Conservation (phyloP, 768 basidiomycete species). For the Butyriboletus loyo region DNA sequence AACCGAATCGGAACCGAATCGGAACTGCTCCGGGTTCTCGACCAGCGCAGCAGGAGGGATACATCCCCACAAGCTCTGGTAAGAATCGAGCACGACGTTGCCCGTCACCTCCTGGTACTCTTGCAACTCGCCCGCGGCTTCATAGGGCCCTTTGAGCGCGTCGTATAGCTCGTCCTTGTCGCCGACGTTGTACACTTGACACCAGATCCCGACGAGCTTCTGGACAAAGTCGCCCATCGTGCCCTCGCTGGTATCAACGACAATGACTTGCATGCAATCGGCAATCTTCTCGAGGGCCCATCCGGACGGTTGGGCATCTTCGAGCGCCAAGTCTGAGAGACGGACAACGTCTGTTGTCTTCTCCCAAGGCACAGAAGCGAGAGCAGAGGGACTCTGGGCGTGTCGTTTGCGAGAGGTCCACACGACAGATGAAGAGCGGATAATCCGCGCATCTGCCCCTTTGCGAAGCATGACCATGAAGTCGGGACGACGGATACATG, state of each 20-base stretch:
- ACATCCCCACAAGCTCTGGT: slow-evolving; percentile 28
- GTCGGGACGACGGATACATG: slow-evolving; percentile 30
- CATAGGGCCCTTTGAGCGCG: slow-evolving; percentile 18
- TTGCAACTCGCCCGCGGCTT: slow-evolving; percentile 29
- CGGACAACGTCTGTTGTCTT: slow-evolving; percentile 13
- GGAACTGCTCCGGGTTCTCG: slow-evolving; percentile 3
- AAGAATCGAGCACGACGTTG: slow-evolving; percentile 14
- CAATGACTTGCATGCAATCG: slow-evolving; percentile 31
- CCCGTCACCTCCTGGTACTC: slow-evolving; percentile 9
- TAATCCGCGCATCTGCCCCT: slow-evolving; percentile 25
- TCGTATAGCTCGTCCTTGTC: slow-evolving; percentile 20
- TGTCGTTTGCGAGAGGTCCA: slow-evolving; percentile 30
- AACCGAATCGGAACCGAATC: not conserved
- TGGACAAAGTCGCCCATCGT: slow-evolving; percentile 29
- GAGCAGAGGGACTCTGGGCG: slow-evolving; percentile 26
- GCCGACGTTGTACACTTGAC: slow-evolving; percentile 22
- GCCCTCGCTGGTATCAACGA: slow-evolving; percentile 28
- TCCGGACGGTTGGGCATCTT: slow-evolving; percentile 23
- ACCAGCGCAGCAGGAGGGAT: slow-evolving; percentile 9
- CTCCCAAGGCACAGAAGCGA: slow-evolving; percentile 26
- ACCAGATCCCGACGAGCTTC: slow-evolving; percentile 29
- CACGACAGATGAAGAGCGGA: slow-evolving; percentile 21
- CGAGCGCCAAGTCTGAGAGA: slow-evolving; percentile 21
- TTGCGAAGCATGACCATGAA: slow-evolving; percentile 33
- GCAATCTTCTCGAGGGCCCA: slow-evolving; percentile 12